Percentiles rank a stretch among this genome's conserved stretches.
phyloP scores from a whole-genome alignment of 2,329 filamentous ascomycete species.

The Fusarium subglutinans region DNA sequence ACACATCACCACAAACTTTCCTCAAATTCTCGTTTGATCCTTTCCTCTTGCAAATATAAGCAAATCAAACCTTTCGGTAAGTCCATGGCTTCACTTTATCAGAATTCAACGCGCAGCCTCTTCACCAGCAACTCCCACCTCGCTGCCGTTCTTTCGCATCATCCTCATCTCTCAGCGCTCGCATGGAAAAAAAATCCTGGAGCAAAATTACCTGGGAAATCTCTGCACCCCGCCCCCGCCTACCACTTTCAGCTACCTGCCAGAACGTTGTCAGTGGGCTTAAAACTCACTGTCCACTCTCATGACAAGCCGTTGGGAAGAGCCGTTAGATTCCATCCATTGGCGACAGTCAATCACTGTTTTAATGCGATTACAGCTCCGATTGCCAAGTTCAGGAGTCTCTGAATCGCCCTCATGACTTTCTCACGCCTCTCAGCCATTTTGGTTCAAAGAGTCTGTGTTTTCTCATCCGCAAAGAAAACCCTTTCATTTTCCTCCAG shows the following conservation, averaged over 20 bases:
- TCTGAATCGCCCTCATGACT: background rate
- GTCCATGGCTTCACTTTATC: background rate
- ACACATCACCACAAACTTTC: constrained; percentile 33
- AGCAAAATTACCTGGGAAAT: constrained; percentile 39
- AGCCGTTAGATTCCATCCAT: background rate
- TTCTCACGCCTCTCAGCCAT: constrained; percentile 4
- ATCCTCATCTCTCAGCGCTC: constrained; percentile 1
- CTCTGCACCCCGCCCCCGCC: constrained; percentile 47
- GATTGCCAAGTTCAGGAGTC: background rate
- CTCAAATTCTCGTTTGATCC: constrained; percentile 17
- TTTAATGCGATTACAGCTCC: background rate
- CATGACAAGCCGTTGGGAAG: background rate
- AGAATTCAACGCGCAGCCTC: background rate
- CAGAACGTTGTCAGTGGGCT: constrained; percentile 27
- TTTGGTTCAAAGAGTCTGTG: background rate
- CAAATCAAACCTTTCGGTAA: constrained; percentile 15
- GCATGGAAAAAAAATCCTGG: constrained; percentile 29
- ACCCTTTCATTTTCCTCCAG: constrained; percentile 2
- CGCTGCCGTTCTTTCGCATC: background rate
- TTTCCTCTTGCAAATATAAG: constrained; percentile 11
- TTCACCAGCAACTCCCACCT: background rate
- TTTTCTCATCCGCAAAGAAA: constrained; percentile 1
- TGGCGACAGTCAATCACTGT: background rate
- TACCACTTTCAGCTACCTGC: constrained; percentile 37
- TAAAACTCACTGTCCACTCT: constrained; percentile 8